A percentile compares a stretch with the other conserved stretches of the same genome.
Conservation (phyloP, 2,329 filamentous ascomycete species). For the Hypoxylon sp. region DNA sequence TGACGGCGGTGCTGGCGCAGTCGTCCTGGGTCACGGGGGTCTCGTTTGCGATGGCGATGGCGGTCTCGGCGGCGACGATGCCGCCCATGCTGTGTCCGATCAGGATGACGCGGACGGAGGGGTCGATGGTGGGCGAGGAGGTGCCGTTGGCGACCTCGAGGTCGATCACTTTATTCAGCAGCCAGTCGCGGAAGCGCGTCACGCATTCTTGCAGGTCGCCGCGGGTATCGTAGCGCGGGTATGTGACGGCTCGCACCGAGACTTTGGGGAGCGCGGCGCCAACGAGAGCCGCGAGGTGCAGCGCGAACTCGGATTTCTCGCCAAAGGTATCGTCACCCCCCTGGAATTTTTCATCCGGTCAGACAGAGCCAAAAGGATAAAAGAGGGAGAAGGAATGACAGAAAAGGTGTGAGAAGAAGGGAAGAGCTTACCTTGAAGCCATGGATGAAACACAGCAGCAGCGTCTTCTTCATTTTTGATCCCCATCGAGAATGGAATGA, state of each 20-base stretch:
- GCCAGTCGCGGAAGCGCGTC: conserved; percentile 82
- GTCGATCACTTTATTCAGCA: conserved; percentile 93
- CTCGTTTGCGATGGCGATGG: conserved; percentile 77
- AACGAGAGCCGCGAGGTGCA: conserved; percentile 76
- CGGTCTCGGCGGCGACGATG: conserved; percentile 91
- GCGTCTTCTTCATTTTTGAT: conserved; percentile 78
- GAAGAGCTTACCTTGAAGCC: conserved; percentile 76
- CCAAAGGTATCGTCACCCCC: conserved; percentile 85
- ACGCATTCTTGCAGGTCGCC: conserved; percentile 82
- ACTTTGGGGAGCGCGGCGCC: conserved; percentile 77
- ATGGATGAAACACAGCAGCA: conserved; percentile 87
- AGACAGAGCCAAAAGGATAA: background rate
- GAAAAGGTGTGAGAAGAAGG: conserved; percentile 55
- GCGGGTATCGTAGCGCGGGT: conserved; percentile 85
- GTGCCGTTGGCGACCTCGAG: conserved; percentile 83
- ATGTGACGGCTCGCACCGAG: conserved; percentile 77
- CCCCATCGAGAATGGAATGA: conserved; percentile 51
- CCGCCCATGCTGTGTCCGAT: conserved; percentile 74
- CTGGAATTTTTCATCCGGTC: conserved; percentile 56
- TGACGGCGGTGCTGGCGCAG: conserved; percentile 51
- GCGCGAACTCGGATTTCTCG: conserved; percentile 75
- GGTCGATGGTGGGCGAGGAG: conserved; percentile 53
- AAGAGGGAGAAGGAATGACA: conserved; percentile 28
- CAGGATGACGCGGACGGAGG: conserved; percentile 53
- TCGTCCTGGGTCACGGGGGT: conserved; percentile 60